Conservation (phyloP, 306 rosid genomes). For the Adenanthera pavonina region DNA sequence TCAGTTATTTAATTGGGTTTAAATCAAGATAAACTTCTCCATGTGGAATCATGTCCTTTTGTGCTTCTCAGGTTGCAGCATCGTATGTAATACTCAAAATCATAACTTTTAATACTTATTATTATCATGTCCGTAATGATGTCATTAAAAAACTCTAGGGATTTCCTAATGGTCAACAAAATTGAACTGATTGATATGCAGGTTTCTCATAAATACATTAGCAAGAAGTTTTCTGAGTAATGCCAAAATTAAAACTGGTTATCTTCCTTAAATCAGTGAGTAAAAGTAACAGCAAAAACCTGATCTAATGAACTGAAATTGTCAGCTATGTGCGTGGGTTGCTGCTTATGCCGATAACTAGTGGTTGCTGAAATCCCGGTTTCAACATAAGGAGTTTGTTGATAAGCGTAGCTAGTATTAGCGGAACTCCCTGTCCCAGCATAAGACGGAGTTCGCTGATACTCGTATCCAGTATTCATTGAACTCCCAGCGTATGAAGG, state of each 20-base stretch:
- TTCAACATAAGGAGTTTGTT: conserved; percentile 27
- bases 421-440: conserved; percentile 32
- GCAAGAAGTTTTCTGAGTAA: conserved; percentile 23
- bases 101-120: conserved; percentile 11
- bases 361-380: conserved; percentile 43
- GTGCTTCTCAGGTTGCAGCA: conserved; percentile 30
- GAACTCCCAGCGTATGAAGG: conserved; percentile 44
- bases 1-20: not conserved
- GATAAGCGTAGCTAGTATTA: not conserved
- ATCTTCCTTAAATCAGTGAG: conserved; percentile 16
- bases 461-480: not conserved
- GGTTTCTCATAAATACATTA: conserved; percentile 23
- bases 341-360: conserved; percentile 38
- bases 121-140: not conserved
- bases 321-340: conserved; percentile 63
- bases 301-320: conserved; percentile 81
- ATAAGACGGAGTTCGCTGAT: conserved; percentile 28
- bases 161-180: not conserved
- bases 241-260: conserved; percentile 16
- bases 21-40: conserved; percentile 11
- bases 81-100: not conserved
- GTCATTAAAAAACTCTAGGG: not conserved
- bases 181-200: conserved; percentile 17
- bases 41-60: conserved; percentile 14
- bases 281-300: conserved; percentile 52